Conservation (phyloP, 106 monocot species). For the Platanthera zijinensis region DNA sequence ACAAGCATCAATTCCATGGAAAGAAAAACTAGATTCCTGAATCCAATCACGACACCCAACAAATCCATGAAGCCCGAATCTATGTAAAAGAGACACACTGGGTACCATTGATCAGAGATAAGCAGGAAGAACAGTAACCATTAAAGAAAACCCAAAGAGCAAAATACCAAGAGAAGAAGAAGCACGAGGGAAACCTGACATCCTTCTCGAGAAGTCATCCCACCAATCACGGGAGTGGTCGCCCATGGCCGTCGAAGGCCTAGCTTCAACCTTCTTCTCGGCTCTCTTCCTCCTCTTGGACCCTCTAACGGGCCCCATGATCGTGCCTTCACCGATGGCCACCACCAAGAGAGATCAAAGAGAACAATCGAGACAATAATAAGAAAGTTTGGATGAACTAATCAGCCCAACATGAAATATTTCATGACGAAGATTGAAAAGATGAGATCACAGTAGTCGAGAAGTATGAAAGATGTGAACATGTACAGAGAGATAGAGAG, state of each 20-base stretch:
- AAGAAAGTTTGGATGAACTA: not conserved
- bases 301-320: conserved; percentile 20
- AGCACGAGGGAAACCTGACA: conserved; percentile 5
- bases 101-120: conserved; percentile 5
- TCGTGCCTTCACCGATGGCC: not conserved
- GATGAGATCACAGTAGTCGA: conserved; percentile 4
- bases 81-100: not conserved
- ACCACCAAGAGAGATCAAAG: conserved; percentile 5
- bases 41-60: not conserved
- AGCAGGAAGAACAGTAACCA: conserved; percentile 3
- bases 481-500: not conserved
- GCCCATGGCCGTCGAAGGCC: not conserved
- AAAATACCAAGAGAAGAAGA: not conserved
- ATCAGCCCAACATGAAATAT: conserved; percentile 8
- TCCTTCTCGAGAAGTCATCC: conserved; percentile 21
- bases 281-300: conserved; percentile 16
- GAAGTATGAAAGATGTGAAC: not conserved
- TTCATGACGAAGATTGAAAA: not conserved
- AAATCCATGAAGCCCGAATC: not conserved
- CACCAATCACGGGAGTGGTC: conserved; percentile 15
- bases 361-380: not conserved
- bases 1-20: not conserved
- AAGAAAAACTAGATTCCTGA: not conserved
- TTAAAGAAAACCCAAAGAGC: conserved; percentile 3
- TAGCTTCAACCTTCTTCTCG: conserved; percentile 9